Conservation (phyloP, 352 stramenopile genomes). For the Phytophthora syringae region DNA sequence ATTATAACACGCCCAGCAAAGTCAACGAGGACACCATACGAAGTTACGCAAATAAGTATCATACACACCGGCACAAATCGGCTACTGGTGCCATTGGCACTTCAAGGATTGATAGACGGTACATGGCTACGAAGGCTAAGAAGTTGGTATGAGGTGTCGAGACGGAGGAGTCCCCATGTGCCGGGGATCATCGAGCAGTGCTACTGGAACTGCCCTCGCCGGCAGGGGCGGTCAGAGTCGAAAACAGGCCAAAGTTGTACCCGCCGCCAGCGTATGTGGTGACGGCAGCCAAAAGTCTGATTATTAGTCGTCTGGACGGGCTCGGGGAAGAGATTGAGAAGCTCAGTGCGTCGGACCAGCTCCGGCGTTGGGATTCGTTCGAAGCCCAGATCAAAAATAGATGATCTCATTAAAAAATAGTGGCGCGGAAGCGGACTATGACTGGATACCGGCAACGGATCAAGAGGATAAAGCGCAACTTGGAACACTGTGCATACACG, state of each 20-base stretch:
- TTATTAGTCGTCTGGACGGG: not conserved
- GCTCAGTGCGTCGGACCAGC: too few relatives aligned
- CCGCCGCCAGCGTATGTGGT: not conserved
- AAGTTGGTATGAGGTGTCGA: not conserved
- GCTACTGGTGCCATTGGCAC: not conserved
- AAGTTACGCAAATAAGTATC: not conserved
- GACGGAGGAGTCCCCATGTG: not conserved
- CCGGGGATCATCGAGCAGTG: not conserved
- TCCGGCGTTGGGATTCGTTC: too few relatives aligned
- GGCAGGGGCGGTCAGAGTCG: not conserved
- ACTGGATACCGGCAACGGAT: too few relatives aligned
- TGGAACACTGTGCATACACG: too few relatives aligned
- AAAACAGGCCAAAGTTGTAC: not conserved
- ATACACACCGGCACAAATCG: not conserved
- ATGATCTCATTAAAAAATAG: too few relatives aligned
- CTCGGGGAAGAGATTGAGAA: not conserved
- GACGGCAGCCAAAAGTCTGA: not conserved
- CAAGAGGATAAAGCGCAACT: too few relatives aligned
- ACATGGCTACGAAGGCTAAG: not conserved
- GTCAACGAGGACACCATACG: not conserved
- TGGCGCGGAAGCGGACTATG: too few relatives aligned
- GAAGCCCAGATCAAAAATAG: too few relatives aligned
- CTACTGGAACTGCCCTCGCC: not conserved
- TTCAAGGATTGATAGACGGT: not conserved
- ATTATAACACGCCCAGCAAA: not conserved